A percentile compares a stretch with the other conserved stretches of the same genome.
Evolutionary conservation across 305 asterid species (phyloP).

Genomic region (Fraxinus sp.): DNA sequence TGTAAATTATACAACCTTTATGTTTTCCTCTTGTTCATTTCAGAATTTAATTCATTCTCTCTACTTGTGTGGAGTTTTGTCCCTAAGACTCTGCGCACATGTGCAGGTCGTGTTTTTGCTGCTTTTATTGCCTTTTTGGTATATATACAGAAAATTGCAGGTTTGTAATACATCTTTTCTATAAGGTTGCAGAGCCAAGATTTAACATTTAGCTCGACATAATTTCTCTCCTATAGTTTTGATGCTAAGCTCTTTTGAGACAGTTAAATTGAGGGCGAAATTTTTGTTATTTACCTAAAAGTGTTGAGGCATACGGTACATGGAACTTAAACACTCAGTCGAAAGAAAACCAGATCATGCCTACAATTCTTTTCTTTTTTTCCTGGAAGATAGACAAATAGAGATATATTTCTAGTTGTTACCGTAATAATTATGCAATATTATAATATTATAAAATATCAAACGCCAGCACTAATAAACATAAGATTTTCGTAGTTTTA

Average conservation of each 20-base stretch:
- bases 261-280: not conserved
- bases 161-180: constrained; percentile 34
- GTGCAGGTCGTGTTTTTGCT: constrained; percentile 77
- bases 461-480: constrained; percentile 29
- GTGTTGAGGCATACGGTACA: not conserved
- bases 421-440: not conserved
- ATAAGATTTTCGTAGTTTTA: constrained; percentile 53
- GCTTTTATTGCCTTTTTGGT: constrained; percentile 86
- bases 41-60: not conserved
- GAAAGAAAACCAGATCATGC: not conserved
- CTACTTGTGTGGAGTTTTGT: not conserved
- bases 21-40: not conserved
- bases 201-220: not conserved
- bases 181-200: not conserved
- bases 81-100: constrained; percentile 13
- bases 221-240: not conserved
- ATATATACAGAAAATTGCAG: constrained; percentile 80
- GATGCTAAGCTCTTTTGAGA: not conserved
- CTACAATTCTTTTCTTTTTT: not conserved
- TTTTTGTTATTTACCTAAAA: not conserved
- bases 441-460: not conserved
- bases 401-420: not conserved
- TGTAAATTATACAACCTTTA: constrained; percentile 5
- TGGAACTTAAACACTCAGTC: not conserved
- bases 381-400: not conserved